Conservation (phyloP, 1,139 yeast genomes). For the Meyerozyma smithsonii region DNA sequence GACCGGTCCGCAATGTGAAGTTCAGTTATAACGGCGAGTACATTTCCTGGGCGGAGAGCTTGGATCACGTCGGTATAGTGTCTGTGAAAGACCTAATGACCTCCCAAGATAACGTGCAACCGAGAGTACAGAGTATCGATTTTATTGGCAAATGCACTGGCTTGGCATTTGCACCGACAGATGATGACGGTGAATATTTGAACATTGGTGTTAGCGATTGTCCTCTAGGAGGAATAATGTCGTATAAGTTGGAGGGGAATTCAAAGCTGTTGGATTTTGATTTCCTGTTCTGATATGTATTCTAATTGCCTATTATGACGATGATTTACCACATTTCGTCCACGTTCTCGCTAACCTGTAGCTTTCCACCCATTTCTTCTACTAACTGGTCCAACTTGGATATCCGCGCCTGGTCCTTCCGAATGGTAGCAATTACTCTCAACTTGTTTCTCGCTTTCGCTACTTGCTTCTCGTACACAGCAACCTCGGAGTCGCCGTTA, state of each 20-base stretch:
- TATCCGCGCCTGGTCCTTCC: conserved; percentile 9
- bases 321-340: conserved; percentile 42
- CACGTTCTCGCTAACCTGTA: conserved; percentile 35
- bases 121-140: conserved; percentile 45
- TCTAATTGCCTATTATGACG: not conserved
- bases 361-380: conserved; percentile 34
- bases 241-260: conserved; percentile 37
- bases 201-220: conserved; percentile 53
- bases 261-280: conserved; percentile 39
- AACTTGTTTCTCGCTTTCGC: conserved; percentile 50
- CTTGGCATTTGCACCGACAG: conserved; percentile 43
- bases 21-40: conserved; percentile 44
- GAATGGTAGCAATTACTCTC: conserved; percentile 33
- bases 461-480: conserved; percentile 39
- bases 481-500: conserved; percentile 43
- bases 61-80: conserved; percentile 54
- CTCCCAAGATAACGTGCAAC: conserved; percentile 13
- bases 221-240: conserved; percentile 54
- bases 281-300: conserved; percentile 20
- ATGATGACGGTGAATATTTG: conserved; percentile 42
- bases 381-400: conserved; percentile 29
- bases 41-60: conserved; percentile 55
- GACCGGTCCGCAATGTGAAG: conserved; percentile 51
- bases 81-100: conserved; percentile 27
- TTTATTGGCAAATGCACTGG: conserved; percentile 60